Evolutionary conservation across 2,329 filamentous ascomycete species (phyloP), one percentile per base, ranked within the genome.

Genomic region (Aureobasidium pullulans): DNA sequence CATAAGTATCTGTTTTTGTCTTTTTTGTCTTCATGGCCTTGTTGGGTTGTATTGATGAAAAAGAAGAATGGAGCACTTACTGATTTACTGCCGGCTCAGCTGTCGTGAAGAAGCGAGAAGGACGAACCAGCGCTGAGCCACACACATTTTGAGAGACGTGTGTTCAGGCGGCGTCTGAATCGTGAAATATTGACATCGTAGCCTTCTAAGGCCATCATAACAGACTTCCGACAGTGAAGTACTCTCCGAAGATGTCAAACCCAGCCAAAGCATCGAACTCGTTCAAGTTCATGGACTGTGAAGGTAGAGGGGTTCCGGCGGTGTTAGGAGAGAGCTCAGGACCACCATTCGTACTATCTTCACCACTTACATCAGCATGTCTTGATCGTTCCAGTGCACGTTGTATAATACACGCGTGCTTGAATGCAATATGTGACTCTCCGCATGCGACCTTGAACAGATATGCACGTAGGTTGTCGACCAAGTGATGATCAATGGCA

Each of bases 201-300:
- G 23, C 23, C 23, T 23, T 7, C 39, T 13, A n/a, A 11, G 43
- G 9, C 1, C 8, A 31, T 43, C 29, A 59, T 28, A 60, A 16
- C 16, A 60, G 40, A 54, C 57, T 60, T 3, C 19, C 57, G 2
- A 60, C 57, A 6, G 57, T 44, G 40, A 60, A 60, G 8, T 50
- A 50, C 10, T 60, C 57, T 36, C 57, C 57, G 16, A 60, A 60
- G n/a, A 60, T 36, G 8, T 60, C 57, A 15, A 60, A 60, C 5
- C 57, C 57, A 32, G 36, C 36, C 11, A 60, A 29, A 15, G 47
- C 40, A 42, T 44, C 32, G 15, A 60, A 40, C 4, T 59, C 39
- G 4, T n/a, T 15, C 23, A 39, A 10, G 4, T 31, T 32, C 40
- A 46, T 46, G 10, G 23, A 31, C 43, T 54, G 50, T 34, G 39